A percentile compares a stretch with the other conserved stretches of the same genome.
phyloP scores from a whole-genome alignment of 768 basidiomycete genomes.

The Boletus vermiculosoides region DNA sequence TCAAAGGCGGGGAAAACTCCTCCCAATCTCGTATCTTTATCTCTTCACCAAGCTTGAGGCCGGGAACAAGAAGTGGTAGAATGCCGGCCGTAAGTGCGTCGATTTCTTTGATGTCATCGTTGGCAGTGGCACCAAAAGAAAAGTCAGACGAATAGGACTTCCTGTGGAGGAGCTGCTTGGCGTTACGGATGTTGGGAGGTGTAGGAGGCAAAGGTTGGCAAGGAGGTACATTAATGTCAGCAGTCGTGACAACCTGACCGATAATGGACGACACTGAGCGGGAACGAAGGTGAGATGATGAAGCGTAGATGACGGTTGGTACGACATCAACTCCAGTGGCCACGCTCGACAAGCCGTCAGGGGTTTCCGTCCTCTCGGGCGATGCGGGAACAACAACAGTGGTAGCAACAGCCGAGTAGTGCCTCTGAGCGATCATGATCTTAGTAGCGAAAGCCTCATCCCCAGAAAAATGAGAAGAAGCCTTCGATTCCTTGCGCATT shows the following conservation, averaged over 20 bases:
- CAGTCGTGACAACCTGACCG: slow-evolving; percentile 29
- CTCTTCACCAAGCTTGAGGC: slow-evolving; percentile 55
- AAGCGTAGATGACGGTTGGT: slow-evolving; percentile 23
- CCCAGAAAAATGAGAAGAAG: slow-evolving; percentile 48
- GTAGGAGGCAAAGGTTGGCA: slow-evolving; percentile 71
- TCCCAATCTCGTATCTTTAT: slow-evolving; percentile 52
- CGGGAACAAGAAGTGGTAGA: slow-evolving; percentile 65
- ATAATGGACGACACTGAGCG: slow-evolving; percentile 56
- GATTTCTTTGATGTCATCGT: slow-evolving; percentile 56
- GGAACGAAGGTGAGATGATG: slow-evolving; percentile 52
- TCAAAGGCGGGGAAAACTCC: slow-evolving; percentile 38
- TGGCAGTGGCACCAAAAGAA: slow-evolving; percentile 56
- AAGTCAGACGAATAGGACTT: slow-evolving; percentile 66
- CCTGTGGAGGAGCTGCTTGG: slow-evolving; percentile 51
- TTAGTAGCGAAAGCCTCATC: slow-evolving; percentile 50
- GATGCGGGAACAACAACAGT: slow-evolving; percentile 57
- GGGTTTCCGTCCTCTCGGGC: slow-evolving; percentile 36
- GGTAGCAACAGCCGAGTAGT: slow-evolving; percentile 69
- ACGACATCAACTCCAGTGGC: slow-evolving; percentile 35
- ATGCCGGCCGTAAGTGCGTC: slow-evolving; percentile 70
- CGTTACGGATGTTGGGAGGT: slow-evolving; percentile 62
- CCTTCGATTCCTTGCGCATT: slow-evolving; percentile 50
- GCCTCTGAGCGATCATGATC: slow-evolving; percentile 72
- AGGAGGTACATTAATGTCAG: slow-evolving; percentile 51
- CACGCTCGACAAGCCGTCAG: slow-evolving; percentile 20